Conservation (phyloP, 1,139 yeast species). For the Pichiaceae sp. region DNA sequence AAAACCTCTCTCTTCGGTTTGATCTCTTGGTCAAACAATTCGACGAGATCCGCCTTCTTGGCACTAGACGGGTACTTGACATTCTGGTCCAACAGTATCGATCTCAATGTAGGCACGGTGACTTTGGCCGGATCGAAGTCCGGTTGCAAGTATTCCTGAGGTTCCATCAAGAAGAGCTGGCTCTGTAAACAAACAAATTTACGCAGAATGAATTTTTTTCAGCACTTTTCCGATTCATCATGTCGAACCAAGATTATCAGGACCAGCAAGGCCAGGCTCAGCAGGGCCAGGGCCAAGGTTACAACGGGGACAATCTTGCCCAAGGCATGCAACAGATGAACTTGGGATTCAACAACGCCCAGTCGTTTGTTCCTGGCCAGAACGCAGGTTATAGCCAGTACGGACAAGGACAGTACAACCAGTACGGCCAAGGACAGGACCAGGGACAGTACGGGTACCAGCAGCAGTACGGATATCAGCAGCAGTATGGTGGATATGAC, state of each 20-base stretch:
- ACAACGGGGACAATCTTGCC: constrained; percentile 44
- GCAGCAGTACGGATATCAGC: constrained; percentile 23
- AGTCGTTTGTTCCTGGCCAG: constrained; percentile 22
- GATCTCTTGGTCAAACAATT: constrained; percentile 42
- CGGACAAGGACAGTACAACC: constrained; percentile 20
- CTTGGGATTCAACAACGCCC: constrained; percentile 27
- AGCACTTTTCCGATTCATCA: constrained; percentile 10
- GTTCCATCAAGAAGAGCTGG: constrained; percentile 15
- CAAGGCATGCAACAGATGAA: constrained; percentile 42
- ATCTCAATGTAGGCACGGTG: constrained; percentile 57
- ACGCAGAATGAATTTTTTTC: background rate
- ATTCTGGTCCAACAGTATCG: constrained; percentile 49
- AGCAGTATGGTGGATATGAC: constrained; percentile 13
- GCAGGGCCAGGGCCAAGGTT: constrained; percentile 17
- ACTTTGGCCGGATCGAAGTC: constrained; percentile 52
- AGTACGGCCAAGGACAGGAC: constrained; percentile 14
- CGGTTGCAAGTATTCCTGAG: constrained; percentile 18
- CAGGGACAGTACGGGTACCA: constrained; percentile 18
- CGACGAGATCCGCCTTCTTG: constrained; percentile 53
- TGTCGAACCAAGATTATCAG: constrained; percentile 32
- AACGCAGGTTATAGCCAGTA: constrained; percentile 14
- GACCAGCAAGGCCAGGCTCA: constrained; percentile 3
- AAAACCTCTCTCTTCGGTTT: constrained; percentile 30
- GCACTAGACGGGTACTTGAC: constrained; percentile 51
- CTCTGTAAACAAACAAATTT: background rate